Base-by-base conservation (phyloP, 2,329 filamentous ascomycete species). In the Magnaporthales sp. region DNA sequence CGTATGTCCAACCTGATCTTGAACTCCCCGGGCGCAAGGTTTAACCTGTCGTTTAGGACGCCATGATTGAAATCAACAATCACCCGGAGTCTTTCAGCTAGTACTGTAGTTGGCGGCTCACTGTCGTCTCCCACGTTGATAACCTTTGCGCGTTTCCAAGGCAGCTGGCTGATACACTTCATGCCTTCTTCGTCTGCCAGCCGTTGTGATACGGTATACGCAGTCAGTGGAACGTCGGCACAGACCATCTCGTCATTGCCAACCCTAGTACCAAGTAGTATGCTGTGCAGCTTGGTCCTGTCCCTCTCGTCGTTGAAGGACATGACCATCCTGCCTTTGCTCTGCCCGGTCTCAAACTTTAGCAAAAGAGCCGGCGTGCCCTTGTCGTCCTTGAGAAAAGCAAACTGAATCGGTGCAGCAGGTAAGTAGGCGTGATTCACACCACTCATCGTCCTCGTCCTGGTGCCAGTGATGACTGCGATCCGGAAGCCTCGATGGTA, bases 401-500 rank as follows among this genome's bases (percentile, higher is more conserved):
- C 89, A 74, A 94, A 96, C 62, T 91, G 86, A 62, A 96, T 82
- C 0, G 92, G 91, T 26, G 84, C 78, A 24, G 85, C 83, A 4
- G 88, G 85, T 15, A 84, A 80, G 62, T 93, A 84, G 15, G 84
- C 80, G 73, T 95, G 91, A 68, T 88, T 89, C 65, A 95, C 84
- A 60, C 88, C 90, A 73, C 90, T 93, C 46, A 96, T 79, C 0
- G 90, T 91, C 74, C 93, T 92, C 65, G 88, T 91, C 68, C 85
- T 88, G 2, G 91, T 86, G 9, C 90, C 90, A 0, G 93, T 96
- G 38, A 93, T 86, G 19, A 96, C 84, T 9, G 90, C 86, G 62
- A 97, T 79, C 26, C 93, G 87, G 78, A 90, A 95, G 0, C 93
- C 93, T 58, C 89, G 85, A 75, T 97, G 93, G 72, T 89, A 85